Evolutionary conservation across 352 stramenopile species (phyloP), one percentile per base, ranked within the genome.

Genomic region (Pythium monospermum): DNA sequence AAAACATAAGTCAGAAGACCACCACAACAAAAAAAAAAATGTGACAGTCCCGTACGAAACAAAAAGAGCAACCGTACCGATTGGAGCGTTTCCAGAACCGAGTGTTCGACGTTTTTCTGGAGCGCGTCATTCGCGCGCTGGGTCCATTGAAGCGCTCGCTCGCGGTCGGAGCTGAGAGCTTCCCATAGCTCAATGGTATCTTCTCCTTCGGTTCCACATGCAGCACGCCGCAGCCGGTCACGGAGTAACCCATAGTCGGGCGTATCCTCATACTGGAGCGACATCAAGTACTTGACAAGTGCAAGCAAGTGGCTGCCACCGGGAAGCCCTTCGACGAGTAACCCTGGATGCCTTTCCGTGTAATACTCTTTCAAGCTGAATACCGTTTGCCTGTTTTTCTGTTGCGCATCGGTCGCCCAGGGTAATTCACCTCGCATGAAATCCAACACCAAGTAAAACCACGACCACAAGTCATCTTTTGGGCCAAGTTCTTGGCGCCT

Each of bases 401-500:
- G 70, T 48, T 93, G 84, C 6, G 84, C 84, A 36, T 94, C 84
- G 3, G 65, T 53, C 18, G 82, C 82, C 84, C 84, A 94, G 1
- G 84, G 84, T 38, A 94, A 55, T 30, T 94, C 84, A 19, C 84
- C 84, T 8, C 84, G 80, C 64, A 94, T 74, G 48, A 96, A 90
- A 37, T 96, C 85, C 51, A 96, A 74, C 16, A 96, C 81, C 13
- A 92, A 65, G 56, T 93, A 96, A 43, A 91, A 90, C 83, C 83
- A 92, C 30, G 83, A 96, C 82, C 84, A 94, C 23, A 96, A 50
- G 49, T 96, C 85, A 48, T 96, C 85, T 37, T 89, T 89, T 0
- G 79, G 83, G 0, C 85, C 83, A 5, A 94, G 59, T 32, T 94
- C 83, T 46, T 91, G 74, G 13, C 82, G 70, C 21, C 73, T 70